Percentiles rank a stretch among this genome's conserved stretches.
phyloP scores from a whole-genome alignment of 306 rosid species.

The Sesbania bispinosa region DNA sequence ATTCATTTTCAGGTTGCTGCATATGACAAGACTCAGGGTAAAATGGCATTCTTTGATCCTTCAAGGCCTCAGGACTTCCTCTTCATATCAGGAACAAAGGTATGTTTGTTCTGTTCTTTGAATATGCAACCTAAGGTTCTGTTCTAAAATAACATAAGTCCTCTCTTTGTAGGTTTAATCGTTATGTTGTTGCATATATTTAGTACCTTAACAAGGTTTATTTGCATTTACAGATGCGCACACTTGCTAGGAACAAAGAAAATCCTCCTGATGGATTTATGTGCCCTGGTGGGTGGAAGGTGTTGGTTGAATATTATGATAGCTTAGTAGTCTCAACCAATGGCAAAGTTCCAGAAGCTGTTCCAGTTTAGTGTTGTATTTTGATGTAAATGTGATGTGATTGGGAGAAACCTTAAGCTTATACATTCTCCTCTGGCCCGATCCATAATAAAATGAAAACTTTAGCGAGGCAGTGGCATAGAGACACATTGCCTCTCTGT shows the following conservation, averaged over 20 bases:
- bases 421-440: slow-evolving; percentile 43
- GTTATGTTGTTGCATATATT: not conserved
- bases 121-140: not conserved
- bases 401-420: slow-evolving; percentile 52
- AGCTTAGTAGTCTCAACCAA: slow-evolving; percentile 54
- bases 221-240: slow-evolving; percentile 71
- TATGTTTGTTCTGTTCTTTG: slow-evolving; percentile 23
- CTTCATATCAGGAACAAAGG: slow-evolving; percentile 99
- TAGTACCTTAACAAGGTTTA: slow-evolving; percentile 12
- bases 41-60: slow-evolving; percentile 97
- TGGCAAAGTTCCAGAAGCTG: slow-evolving; percentile 70
- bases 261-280: slow-evolving; percentile 96
- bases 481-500: slow-evolving; percentile 50
- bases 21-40: slow-evolving; percentile 88
- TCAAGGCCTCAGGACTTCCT: slow-evolving; percentile 87
- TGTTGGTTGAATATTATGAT: slow-evolving; percentile 89
- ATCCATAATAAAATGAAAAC: slow-evolving; percentile 34
- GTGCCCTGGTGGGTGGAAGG: slow-evolving; percentile 99
- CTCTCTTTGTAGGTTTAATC: not conserved
- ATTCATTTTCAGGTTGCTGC: slow-evolving; percentile 84
- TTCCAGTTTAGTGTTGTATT: slow-evolving; percentile 59
- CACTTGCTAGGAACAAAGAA: slow-evolving; percentile 87
- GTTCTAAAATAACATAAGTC: not conserved
- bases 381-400: slow-evolving; percentile 16
- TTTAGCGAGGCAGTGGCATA: slow-evolving; percentile 42